Evolutionary conservation across 129 eudicot species (phyloP).

Genomic region (Helianthus tuberosus): DNA sequence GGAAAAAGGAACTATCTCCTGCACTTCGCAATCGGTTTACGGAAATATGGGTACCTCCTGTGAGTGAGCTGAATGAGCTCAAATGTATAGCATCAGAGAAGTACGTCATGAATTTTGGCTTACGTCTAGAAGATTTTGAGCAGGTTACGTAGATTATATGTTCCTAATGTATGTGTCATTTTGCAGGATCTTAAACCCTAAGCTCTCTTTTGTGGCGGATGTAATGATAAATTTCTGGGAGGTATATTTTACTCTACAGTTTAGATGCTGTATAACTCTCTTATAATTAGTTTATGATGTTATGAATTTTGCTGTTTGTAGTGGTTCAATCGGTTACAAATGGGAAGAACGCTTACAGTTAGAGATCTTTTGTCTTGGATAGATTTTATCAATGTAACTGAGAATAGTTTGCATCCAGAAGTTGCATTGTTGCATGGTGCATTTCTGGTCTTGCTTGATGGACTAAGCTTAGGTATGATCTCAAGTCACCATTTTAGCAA

Average conservation of each 20-base stretch:
- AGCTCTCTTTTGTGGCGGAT: conserved; percentile 53
- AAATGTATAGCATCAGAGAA: conserved; percentile 67
- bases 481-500: background rate
- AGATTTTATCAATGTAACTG: conserved; percentile 64
- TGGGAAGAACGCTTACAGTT: conserved; percentile 83
- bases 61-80: conserved; percentile 68
- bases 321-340: conserved; percentile 83
- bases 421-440: conserved; percentile 82
- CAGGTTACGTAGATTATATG: conserved; percentile 3
- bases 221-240: conserved; percentile 77
- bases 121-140: background rate
- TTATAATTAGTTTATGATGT: conserved; percentile 4
- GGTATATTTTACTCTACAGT: conserved; percentile 40
- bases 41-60: conserved; percentile 98
- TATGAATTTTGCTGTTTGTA: conserved; percentile 36
- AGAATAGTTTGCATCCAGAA: conserved; percentile 53
- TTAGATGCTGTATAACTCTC: background rate
- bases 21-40: conserved; percentile 97
- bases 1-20: conserved; percentile 95
- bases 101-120: conserved; percentile 32
- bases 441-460: conserved; percentile 91
- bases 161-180: conserved; percentile 4
- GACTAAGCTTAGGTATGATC: conserved; percentile 77
- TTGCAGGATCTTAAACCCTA: conserved; percentile 57
- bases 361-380: conserved; percentile 97